These are phyloP conservation scores for Anthracocystis walkeri DNA, from an alignment of 1,284 basidiomycete species.

Conservation along the genomic window DNA sequence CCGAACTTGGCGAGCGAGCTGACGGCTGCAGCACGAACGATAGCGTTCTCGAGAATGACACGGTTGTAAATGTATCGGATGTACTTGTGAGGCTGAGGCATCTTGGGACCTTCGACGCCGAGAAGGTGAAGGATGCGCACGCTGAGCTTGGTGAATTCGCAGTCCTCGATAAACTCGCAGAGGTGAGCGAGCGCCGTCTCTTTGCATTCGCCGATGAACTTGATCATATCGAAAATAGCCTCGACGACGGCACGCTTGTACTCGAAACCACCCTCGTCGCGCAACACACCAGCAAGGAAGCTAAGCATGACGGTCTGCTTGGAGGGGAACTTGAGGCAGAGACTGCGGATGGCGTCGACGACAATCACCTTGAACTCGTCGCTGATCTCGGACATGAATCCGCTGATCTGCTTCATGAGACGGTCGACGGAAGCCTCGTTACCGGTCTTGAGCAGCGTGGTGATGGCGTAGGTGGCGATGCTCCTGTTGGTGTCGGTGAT, in stretches of 20 bases:
- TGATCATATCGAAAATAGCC: conserved; percentile 99
- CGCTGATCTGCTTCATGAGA: conserved; percentile 98
- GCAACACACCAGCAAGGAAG: conserved; percentile 71
- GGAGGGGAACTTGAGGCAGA: conserved; percentile 97
- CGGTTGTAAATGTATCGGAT: conserved; percentile 99
- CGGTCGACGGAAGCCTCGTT: conserved; percentile 99
- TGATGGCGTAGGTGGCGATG: conserved; percentile 98
- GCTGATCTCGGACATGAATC: conserved; percentile 99
- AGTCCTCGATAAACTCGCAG: conserved; percentile 99
- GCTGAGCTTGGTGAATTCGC: conserved; percentile 98
- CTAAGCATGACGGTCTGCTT: conserved; percentile 82
- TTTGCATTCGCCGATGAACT: conserved; percentile 93
- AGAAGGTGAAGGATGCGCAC: conserved; percentile 95
- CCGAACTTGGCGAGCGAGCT: conserved; percentile 96
- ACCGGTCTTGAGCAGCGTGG: conserved; percentile 98
- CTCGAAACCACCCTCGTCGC: conserved; percentile 92
- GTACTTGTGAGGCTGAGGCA: conserved; percentile 94
- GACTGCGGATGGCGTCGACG: conserved; percentile 95
- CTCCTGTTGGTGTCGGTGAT: conserved; percentile 96
- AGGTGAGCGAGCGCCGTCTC: conserved; percentile 89
- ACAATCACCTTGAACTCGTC: conserved; percentile 99
- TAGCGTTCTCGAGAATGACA: conserved; percentile 97
- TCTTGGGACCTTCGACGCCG: conserved; percentile 94
- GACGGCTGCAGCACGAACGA: conserved; percentile 96
- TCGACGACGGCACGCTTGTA: conserved; percentile 99